A percentile compares a stretch with the other conserved stretches of the same genome.
Evolutionary conservation across 2,329 filamentous ascomycete species (phyloP).

Genomic region (Cladosporium velox): DNA sequence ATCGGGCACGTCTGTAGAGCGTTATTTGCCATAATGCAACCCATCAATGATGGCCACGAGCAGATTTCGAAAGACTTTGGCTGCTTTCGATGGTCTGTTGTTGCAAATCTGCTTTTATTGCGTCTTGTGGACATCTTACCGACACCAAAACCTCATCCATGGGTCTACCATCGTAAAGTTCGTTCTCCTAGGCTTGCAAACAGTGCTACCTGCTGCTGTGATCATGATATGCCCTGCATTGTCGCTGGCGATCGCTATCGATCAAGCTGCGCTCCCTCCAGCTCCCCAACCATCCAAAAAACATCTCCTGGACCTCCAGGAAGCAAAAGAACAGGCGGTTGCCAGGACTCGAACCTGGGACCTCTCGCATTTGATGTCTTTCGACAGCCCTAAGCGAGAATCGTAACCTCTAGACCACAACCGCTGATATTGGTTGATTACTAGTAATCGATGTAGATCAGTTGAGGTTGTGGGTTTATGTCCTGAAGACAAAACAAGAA

Average conservation of each 20-base stretch:
- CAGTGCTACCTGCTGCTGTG: background rate
- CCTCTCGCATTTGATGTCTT: conserved; percentile 12
- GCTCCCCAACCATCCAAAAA: background rate
- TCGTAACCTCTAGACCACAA: conserved; percentile 20
- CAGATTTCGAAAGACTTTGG: background rate
- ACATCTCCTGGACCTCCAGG: background rate
- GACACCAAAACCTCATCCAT: background rate
- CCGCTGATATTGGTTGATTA: background rate
- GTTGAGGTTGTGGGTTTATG: background rate
- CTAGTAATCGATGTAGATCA: background rate
- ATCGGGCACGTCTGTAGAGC: background rate
- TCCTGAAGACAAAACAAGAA: background rate
- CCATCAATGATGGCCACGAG: background rate
- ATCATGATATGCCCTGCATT: background rate
- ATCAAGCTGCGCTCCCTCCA: background rate
- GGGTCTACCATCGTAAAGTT: background rate
- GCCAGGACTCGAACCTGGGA: conserved; percentile 19
- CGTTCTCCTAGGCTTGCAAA: background rate
- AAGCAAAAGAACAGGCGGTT: conserved; percentile 13
- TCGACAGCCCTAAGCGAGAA: conserved; percentile 17
- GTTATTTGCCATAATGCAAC: background rate
- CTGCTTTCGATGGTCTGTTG: background rate
- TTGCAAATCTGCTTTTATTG: background rate
- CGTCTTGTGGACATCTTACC: background rate
- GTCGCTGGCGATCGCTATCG: background rate